A percentile compares a stretch with the other conserved stretches of the same genome.
phyloP scores from a whole-genome alignment of 176 grass and related monocot species.

The Aechmea fasciata region DNA sequence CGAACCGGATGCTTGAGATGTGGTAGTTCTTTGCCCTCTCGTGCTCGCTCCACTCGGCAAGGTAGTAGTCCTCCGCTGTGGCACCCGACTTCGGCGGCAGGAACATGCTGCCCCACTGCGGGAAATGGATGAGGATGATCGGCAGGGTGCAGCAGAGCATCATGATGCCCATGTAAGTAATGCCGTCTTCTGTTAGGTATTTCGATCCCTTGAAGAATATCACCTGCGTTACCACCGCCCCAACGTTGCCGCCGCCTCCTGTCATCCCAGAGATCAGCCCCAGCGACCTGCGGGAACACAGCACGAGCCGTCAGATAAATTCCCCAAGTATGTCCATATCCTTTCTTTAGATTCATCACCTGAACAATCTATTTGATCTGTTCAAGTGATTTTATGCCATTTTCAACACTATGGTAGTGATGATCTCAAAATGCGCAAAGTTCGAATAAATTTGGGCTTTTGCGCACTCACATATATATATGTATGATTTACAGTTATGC shows the following conservation, averaged over 20 bases:
- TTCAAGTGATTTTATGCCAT: too few species aligned
- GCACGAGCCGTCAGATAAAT: background rate
- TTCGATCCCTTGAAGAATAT: constrained; percentile 74
- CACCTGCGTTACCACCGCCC: constrained; percentile 74
- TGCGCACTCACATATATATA: too few species aligned
- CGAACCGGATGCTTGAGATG: constrained; percentile 36
- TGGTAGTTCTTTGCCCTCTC: constrained; percentile 44
- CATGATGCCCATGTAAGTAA: constrained; percentile 90
- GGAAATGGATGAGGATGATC: constrained; percentile 58
- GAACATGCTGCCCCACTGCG: constrained; percentile 72
- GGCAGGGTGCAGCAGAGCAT: constrained; percentile 77
- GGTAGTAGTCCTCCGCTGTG: constrained; percentile 67
- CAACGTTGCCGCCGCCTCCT: constrained; percentile 71
- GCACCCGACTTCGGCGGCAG: constrained; percentile 15
- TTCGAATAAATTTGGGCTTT: too few species aligned
- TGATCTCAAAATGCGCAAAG: too few species aligned
- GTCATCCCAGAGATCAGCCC: constrained; percentile 87
- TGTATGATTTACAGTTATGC: too few species aligned
- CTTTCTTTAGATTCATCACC: too few species aligned
- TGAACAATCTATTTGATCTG: too few species aligned
- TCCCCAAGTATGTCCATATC: background rate
- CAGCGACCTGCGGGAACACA: constrained; percentile 37
- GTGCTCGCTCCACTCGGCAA: constrained; percentile 51
- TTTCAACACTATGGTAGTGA: too few species aligned
- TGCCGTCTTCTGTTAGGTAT: constrained; percentile 75